Percentiles rank a stretch among this genome's conserved stretches.
phyloP scores from a whole-genome alignment of 163 green algal species.

The Chlorella variabilis region DNA sequence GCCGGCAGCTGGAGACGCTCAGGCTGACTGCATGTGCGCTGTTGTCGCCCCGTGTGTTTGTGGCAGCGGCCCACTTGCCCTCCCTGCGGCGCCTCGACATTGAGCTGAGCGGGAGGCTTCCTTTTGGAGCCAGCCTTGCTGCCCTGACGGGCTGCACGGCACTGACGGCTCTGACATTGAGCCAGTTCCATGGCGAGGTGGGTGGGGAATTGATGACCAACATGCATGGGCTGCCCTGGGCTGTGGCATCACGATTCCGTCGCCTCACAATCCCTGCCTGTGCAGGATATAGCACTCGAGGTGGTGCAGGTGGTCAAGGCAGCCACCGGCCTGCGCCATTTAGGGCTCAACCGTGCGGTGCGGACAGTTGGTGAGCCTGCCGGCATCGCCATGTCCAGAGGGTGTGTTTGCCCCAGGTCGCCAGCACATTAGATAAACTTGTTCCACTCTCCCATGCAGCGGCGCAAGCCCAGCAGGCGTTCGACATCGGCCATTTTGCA shows the following conservation, averaged over 20 bases:
- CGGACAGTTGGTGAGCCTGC: background rate
- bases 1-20: background rate
- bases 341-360: background rate
- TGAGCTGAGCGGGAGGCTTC: background rate
- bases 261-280: too few relatives aligned
- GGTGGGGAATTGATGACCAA: background rate
- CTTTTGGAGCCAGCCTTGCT: background rate
- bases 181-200: background rate
- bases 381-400: too few relatives aligned
- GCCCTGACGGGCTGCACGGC: background rate
- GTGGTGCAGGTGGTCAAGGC: background rate
- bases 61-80: background rate
- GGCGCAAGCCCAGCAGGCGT: background rate
- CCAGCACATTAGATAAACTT: too few relatives aligned
- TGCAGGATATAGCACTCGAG: background rate
- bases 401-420: too few relatives aligned
- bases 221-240: background rate
- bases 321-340: background rate
- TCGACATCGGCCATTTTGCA: slow-evolving; percentile 14
- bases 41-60: slow-evolving; percentile 35
- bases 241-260: too few relatives aligned
- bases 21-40: background rate
- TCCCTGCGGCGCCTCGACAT: background rate
- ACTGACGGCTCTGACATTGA: background rate
- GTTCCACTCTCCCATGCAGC: background rate